Percentiles rank a stretch among this genome's conserved stretches.
Conservation (phyloP, 2,329 filamentous ascomycete genomes). For the Knufia petricola region DNA sequence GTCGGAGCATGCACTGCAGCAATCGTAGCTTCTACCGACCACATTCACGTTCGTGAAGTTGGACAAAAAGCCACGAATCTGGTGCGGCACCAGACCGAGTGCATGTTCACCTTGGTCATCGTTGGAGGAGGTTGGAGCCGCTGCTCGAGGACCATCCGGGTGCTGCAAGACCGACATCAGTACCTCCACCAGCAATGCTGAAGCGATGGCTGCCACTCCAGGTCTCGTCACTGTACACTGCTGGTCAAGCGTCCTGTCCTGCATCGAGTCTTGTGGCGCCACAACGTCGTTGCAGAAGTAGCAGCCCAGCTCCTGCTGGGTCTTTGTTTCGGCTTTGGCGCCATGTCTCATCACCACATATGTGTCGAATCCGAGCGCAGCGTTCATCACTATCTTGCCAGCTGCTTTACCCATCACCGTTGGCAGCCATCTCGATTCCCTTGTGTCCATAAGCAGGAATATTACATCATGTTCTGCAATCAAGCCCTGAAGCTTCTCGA, state of each 20-base stretch:
- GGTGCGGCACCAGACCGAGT: constrained; percentile 49
- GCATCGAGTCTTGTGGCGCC: constrained; percentile 80
- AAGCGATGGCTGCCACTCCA: constrained; percentile 84
- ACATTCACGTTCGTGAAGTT: constrained; percentile 51
- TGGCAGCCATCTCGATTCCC: constrained; percentile 89
- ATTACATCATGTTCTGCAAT: constrained; percentile 82
- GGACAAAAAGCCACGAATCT: constrained; percentile 53
- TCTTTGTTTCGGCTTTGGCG: constrained; percentile 47
- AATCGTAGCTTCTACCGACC: constrained; percentile 48
- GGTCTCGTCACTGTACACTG: constrained; percentile 96
- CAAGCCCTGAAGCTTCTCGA: constrained; percentile 61
- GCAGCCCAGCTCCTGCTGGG: constrained; percentile 62
- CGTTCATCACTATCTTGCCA: constrained; percentile 93
- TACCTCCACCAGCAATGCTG: constrained; percentile 80
- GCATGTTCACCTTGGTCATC: constrained; percentile 35
- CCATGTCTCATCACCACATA: constrained; percentile 97
- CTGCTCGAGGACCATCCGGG: constrained; percentile 41
- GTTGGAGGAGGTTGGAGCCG: constrained; percentile 24
- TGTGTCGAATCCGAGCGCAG: constrained; percentile 89
- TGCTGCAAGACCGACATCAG: constrained; percentile 83
- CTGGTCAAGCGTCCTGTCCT: constrained; percentile 90
- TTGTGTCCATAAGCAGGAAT: constrained; percentile 93
- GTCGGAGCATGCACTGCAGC: constrained; percentile 54
- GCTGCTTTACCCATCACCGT: constrained; percentile 91
- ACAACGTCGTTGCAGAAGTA: constrained; percentile 99